These are phyloP conservation scores for Tolypocladium ovalisporum DNA, from an alignment of 2,329 filamentous ascomycete genomes.

Conservation along the genomic window DNA sequence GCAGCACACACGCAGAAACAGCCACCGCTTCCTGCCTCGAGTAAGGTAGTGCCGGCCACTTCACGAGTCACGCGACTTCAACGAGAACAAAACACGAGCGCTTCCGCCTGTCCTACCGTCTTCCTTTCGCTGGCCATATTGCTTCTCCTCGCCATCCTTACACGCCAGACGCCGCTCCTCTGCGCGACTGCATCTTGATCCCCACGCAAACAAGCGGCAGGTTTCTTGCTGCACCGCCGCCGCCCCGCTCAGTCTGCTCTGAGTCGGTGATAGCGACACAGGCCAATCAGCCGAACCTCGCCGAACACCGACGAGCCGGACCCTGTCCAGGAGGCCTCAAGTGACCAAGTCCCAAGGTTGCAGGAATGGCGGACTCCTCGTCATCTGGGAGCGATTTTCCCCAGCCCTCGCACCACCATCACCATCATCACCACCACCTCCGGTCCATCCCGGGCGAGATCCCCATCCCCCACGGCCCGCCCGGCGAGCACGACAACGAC, in stretches of 20 bases:
- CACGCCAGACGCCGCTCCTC: background rate
- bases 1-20: background rate
- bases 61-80: background rate
- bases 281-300: background rate
- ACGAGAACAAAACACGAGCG: background rate
- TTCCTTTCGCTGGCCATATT: background rate
- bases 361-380: slow-evolving; percentile 1
- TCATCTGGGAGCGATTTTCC: background rate
- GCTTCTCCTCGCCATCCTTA: background rate
- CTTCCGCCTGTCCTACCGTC: background rate
- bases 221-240: background rate
- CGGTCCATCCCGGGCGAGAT: slow-evolving; percentile 37
- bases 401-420: slow-evolving; percentile 1
- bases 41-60: background rate
- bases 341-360: background rate
- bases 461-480: slow-evolving; percentile 40
- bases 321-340: too few relatives aligned
- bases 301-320: background rate
- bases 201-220: background rate
- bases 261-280: background rate
- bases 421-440: slow-evolving; percentile 14
- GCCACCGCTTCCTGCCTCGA: background rate
- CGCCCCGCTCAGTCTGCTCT: background rate
- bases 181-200: background rate
- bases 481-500: slow-evolving; percentile 36